Base-by-base conservation (phyloP, 768 basidiomycete species). In the Boletus tomentosulus region DNA sequence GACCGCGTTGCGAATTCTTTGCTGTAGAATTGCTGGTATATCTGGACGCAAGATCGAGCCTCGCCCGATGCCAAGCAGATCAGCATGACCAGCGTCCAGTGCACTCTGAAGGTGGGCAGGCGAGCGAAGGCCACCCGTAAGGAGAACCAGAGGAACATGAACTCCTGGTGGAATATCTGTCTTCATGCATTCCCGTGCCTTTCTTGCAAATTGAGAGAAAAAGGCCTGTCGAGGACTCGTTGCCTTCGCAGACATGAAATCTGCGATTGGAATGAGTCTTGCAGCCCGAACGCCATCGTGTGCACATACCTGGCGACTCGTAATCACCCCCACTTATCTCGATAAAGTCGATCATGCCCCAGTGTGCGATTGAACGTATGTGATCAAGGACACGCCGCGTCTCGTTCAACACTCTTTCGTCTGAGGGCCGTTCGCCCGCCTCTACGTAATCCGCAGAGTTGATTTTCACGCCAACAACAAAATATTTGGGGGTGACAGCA, bases 311-410 rank as follows among this genome's bases (percentile, higher is more conserved):
- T 60, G 88, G 86, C 16, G 77, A 80, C 62, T 92, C 89, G 59
- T 95, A 96, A 64, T 86, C 85, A 0, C 92, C 92, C 2, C 92
- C 92, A 51, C 86, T 90, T 55, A 96, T 81, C 68, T 96, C 92
- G 48, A 96, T 82, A 62, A 92, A 87, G 66, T 96, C 92, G 5
- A 95, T 62, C 16, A 72, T 70, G 1, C 77, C 77, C 84, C 89
- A 90, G 37, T 67, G 65, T 0, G 85, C 80, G 28, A 93, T 81
- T 37, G 76, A 66, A 16, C 71, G 67, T 12, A 92, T 73, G 62
- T 93, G 85, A 22, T 76, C 68, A 3, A 92, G 68, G 1, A 85
- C 85, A 25, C 78, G 72, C 63, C 33, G 54, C 28, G 51, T 47
- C 35, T 70, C 65, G 6, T 66, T 62, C 34, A 39, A 35, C 7